Conservation (phyloP, 106 monocot species). For the Gastrodia elata region DNA sequence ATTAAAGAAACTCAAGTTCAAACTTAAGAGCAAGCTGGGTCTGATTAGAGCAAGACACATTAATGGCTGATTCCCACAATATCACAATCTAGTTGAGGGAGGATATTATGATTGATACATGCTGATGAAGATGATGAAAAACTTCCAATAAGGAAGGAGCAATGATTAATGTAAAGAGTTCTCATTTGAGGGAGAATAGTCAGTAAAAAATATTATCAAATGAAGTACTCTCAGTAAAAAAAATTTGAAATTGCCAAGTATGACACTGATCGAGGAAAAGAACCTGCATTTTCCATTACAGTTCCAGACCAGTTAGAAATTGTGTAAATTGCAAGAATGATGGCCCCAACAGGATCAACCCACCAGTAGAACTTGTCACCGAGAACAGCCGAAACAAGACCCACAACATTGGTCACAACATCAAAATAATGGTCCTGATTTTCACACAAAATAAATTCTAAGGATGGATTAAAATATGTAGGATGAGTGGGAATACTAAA, state of each 20-base stretch:
- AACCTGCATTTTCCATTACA: constrained; percentile 93
- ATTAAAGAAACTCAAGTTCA: no score
- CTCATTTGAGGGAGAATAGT: no score
- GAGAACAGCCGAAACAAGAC: constrained; percentile 86
- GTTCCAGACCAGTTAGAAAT: constrained; percentile 84
- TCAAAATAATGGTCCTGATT: constrained; percentile 91
- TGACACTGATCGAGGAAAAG: not conserved
- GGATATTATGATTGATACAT: no score
- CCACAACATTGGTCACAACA: constrained; percentile 86
- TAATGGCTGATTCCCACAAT: no score
- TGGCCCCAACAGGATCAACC: constrained; percentile 87
- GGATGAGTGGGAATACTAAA: not conserved
- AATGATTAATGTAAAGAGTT: no score
- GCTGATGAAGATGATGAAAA: no score
- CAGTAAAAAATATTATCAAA: no score
- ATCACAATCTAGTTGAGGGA: no score
- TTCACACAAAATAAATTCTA: not conserved
- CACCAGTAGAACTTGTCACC: constrained; percentile 90
- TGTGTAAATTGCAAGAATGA: constrained; percentile 83
- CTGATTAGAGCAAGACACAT: no score
- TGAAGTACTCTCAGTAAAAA: no score
- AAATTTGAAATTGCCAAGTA: not conserved
- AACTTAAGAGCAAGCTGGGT: no score
- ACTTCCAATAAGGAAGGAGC: no score
- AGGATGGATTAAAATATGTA: not conserved